These are phyloP conservation scores for Peniophora sp. DNA, from an alignment of 1,284 basidiomycete species.

Conservation along the genomic window DNA sequence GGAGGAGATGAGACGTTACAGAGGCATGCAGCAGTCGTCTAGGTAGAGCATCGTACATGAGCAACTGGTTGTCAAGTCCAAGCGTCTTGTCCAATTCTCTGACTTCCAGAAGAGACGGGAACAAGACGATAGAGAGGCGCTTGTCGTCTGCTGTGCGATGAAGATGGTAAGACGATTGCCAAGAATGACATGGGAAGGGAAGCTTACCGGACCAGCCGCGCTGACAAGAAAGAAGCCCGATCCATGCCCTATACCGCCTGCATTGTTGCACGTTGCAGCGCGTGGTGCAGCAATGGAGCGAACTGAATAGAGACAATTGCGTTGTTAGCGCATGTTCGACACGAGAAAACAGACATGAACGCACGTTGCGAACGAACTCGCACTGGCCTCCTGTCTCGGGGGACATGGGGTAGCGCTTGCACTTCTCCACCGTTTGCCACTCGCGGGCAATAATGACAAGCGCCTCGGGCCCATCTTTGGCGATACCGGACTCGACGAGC, in stretches of 20 bases:
- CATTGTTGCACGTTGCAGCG: no score
- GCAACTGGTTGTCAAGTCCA: no score
- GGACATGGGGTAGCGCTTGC: slow-evolving; percentile 59
- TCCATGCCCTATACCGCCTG: no score
- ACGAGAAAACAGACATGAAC: slow-evolving; percentile 5
- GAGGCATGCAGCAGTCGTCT: no score
- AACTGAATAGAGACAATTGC: neutral
- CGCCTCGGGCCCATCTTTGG: slow-evolving; percentile 54
- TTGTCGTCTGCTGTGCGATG: neutral
- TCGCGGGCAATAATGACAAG: slow-evolving; percentile 53
- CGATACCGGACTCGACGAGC: slow-evolving; percentile 60
- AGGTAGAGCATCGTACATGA: no score
- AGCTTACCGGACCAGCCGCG: neutral
- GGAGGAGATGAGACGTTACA: no score
- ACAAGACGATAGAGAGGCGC: neutral
- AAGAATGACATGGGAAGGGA: neutral
- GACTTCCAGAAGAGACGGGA: neutral
- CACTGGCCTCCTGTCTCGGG: slow-evolving; percentile 75
- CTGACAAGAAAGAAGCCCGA: no score
- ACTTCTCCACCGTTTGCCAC: slow-evolving; percentile 72
- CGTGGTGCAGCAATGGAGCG: no score
- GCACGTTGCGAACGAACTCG: slow-evolving; percentile 57
- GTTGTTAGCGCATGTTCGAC: neutral
- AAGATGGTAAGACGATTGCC: no score
- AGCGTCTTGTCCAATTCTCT: no score